phyloP scores from a whole-genome alignment of 1,284 basidiomycete species.

The Porodaedalea pini region DNA sequence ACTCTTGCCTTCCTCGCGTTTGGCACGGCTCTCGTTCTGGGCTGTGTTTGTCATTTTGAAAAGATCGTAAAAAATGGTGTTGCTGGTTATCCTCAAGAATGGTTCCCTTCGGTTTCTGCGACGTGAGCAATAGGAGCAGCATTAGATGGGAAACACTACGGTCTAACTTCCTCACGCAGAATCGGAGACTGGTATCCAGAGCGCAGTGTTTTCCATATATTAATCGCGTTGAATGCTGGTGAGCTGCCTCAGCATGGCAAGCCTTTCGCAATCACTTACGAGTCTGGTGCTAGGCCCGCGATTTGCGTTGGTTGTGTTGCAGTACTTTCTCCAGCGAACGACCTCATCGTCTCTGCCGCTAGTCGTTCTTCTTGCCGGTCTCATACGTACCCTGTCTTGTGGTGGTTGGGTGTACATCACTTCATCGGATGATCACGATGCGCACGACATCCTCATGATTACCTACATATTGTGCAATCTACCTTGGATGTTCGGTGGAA shows the following conservation, averaged over 20 bases:
- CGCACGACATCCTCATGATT: constrained; percentile 90
- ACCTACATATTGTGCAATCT: constrained; percentile 75
- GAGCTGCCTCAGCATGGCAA: constrained; percentile 36
- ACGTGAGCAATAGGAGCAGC: constrained; percentile 53
- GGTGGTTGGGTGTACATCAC: constrained; percentile 95
- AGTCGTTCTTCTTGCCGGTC: constrained; percentile 59
- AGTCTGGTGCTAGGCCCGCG: constrained; percentile 58
- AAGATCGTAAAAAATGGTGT: constrained; percentile 89
- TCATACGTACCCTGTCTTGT: constrained; percentile 79
- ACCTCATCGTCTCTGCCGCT: constrained; percentile 45
- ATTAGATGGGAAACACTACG: neutral
- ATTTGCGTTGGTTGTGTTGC: constrained; percentile 71
- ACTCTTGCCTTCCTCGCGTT: constrained; percentile 72
- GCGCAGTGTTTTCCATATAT: constrained; percentile 84
- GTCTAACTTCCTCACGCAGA: constrained; percentile 34
- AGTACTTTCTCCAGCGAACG: constrained; percentile 60
- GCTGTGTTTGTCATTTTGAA: constrained; percentile 73
- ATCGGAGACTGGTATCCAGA: constrained; percentile 94
- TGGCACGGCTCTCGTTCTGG: constrained; percentile 62
- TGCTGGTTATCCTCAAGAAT: constrained; percentile 84
- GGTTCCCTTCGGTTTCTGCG: constrained; percentile 91
- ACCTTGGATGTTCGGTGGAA: constrained; percentile 85
- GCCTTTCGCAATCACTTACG: constrained; percentile 5
- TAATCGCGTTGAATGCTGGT: constrained; percentile 85
- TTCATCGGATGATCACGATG: constrained; percentile 73